These are phyloP conservation scores for Trichoderma sp. DNA, from an alignment of 2,329 filamentous ascomycete genomes.

Conservation along the genomic window DNA sequence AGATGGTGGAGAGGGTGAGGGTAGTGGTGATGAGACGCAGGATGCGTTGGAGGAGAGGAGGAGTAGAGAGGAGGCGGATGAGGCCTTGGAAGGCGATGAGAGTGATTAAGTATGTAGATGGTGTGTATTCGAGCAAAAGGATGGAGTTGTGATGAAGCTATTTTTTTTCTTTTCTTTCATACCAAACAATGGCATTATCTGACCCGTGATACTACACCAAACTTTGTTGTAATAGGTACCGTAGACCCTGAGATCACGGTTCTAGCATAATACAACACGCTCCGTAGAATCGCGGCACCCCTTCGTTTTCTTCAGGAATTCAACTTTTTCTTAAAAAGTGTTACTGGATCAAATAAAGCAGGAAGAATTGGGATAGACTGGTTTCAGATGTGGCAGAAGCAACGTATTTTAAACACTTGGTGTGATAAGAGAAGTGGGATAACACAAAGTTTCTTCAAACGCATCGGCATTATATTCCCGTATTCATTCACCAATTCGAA, in stretches of 20 bases:
- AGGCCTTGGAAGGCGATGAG: conserved; percentile 62
- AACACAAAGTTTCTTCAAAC: too few species aligned
- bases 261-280: too few species aligned
- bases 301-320: too few species aligned
- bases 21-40: conserved; percentile 54
- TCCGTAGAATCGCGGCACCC: too few species aligned
- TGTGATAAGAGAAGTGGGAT: too few species aligned
- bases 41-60: conserved; percentile 52
- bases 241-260: not conserved
- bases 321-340: too few species aligned
- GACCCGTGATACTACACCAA: not conserved
- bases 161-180: not conserved
- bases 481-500: not conserved
- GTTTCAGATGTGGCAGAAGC: too few species aligned
- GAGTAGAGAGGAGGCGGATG: conserved; percentile 47
- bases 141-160: not conserved
- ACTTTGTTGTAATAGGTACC: not conserved
- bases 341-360: too few species aligned
- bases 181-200: not conserved
- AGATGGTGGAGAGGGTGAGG: conserved; percentile 47
- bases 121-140: not conserved
- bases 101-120: conserved; percentile 47
- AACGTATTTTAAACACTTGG: too few species aligned
- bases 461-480: too few species aligned
- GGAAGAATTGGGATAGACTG: too few species aligned